These are phyloP conservation scores for Arachnomyces sp. DNA, from an alignment of 2,329 filamentous ascomycete genomes.

Conservation along the genomic window DNA sequence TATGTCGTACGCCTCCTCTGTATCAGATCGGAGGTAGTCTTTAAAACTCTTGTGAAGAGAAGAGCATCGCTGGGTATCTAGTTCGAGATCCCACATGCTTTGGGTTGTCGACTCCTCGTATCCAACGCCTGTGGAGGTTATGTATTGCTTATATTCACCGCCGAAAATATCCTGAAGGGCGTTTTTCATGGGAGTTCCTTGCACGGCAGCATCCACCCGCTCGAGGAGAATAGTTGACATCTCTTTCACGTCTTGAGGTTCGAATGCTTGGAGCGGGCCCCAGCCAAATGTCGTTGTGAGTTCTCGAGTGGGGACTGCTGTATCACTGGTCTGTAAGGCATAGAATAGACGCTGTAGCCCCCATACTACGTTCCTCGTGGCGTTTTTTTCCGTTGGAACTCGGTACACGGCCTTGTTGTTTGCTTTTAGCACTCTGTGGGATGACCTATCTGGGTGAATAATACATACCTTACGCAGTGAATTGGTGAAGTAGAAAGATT, in stretches of 20 bases:
- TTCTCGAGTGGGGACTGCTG: slow-evolving; percentile 2
- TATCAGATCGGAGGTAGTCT: slow-evolving; percentile 3
- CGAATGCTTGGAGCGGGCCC: slow-evolving; percentile 4
- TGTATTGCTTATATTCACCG: slow-evolving; percentile 1
- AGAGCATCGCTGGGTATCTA: slow-evolving; percentile 2
- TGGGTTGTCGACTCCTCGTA: slow-evolving; percentile 5
- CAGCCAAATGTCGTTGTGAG: slow-evolving; percentile 7
- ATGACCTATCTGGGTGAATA: background rate
- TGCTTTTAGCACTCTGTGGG: background rate
- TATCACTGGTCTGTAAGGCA: slow-evolving; percentile 2
- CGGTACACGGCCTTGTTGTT: slow-evolving; percentile 4
- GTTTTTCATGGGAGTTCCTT: slow-evolving; percentile 1
- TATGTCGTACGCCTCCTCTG: background rate
- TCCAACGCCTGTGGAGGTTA: background rate
- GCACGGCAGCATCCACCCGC: background rate
- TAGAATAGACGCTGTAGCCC: slow-evolving; percentile 9
- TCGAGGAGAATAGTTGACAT: slow-evolving; percentile 4
- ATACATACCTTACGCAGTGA: slow-evolving; percentile 20
- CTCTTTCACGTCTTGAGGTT: slow-evolving; percentile 9
- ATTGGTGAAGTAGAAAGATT: slow-evolving; percentile 60
- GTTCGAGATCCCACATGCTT: slow-evolving; percentile 6
- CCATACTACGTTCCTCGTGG: background rate
- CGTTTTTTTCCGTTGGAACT: slow-evolving; percentile 2
- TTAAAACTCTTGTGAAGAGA: slow-evolving; percentile 7
- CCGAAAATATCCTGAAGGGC: slow-evolving; percentile 3